Conservation (phyloP, 768 basidiomycete genomes). For the Lentinula raphanica region DNA sequence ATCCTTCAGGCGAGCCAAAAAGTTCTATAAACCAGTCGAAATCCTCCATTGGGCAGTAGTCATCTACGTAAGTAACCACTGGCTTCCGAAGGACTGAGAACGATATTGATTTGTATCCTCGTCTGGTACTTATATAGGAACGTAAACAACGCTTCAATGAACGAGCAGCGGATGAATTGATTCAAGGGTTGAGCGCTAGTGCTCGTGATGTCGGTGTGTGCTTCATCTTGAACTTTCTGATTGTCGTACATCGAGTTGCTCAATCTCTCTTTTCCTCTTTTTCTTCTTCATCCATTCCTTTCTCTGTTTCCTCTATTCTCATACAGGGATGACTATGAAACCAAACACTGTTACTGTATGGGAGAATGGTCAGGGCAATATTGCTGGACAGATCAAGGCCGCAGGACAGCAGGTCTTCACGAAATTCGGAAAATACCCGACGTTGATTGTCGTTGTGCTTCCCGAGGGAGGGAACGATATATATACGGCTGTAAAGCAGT, state of each 20-base stretch:
- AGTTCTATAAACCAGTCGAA: slow-evolving; percentile 52
- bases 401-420: slow-evolving; percentile 43
- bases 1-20: slow-evolving; percentile 73
- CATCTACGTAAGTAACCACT: neutral
- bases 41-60: slow-evolving; percentile 49
- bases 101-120: too few species aligned
- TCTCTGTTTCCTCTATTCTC: too few species aligned
- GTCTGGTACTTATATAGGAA: slow-evolving; percentile 7
- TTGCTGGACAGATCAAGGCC: slow-evolving; percentile 47
- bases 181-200: slow-evolving; percentile 51
- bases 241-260: too few species aligned
- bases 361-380: slow-evolving; percentile 53
- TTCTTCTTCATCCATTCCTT: too few species aligned
- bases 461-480: slow-evolving; percentile 74
- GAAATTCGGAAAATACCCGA: slow-evolving; percentile 39
- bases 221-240: neutral
- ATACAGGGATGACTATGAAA: slow-evolving; percentile 53
- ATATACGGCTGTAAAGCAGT: slow-evolving; percentile 79
- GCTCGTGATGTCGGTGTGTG: neutral
- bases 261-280: neutral
- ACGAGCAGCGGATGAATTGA: slow-evolving; percentile 47
- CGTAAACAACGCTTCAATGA: slow-evolving; percentile 47
- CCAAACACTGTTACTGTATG: slow-evolving; percentile 41
- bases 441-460: slow-evolving; percentile 60
- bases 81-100: too few species aligned